Evolutionary conservation across 441 rosid species (phyloP), one percentile per base, ranked within the genome.

Genomic region (Erodium chrysanthum): DNA sequence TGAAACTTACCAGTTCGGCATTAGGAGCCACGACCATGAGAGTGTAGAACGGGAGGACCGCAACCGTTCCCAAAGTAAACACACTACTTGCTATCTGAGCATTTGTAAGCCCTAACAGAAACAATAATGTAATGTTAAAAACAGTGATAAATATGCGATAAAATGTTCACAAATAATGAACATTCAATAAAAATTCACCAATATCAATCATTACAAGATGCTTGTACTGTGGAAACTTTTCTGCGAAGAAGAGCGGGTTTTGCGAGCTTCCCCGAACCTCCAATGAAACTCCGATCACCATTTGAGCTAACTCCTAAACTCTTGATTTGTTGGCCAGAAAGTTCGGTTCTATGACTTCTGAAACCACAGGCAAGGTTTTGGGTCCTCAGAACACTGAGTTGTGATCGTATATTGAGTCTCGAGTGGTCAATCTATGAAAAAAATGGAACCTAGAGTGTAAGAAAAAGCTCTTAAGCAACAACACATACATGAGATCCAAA

Each of bases 1-100:
- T n/a, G n/a, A 64, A 69, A 67, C 83, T 71, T 78, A 90, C 97
- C 79, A 90, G 65, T 70, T 86, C 74, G 46, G 98, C 86, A 69
- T 87, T 85, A 1, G 98, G 98, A 68, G 98, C 97, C 4, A 86
- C 77, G 68, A 93, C 90, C 98, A 93, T 93, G 40, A 93, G 86
- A 0, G 91, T 77, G 74, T 93, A 93, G 80, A 89, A 93, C 5
- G 98, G 97, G 18, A 93, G 92, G 77, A 93, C 97, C 6, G 90
- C 86, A 9, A 78, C 86, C 0, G 96, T 93, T 69, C 88, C 98
- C 69, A 83, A 66, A 0, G 91, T 85, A 74, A 93, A 93, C 14
- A 74, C 80, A 70, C 65, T 83, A 67, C 84, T 86, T 50, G 93
- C 93, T 15, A 87, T 73, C 70, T 93, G 96, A 69, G 94, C 71